Conservation (phyloP, 2,329 filamentous ascomycete genomes). For the Phaeosphaeria sp. region DNA sequence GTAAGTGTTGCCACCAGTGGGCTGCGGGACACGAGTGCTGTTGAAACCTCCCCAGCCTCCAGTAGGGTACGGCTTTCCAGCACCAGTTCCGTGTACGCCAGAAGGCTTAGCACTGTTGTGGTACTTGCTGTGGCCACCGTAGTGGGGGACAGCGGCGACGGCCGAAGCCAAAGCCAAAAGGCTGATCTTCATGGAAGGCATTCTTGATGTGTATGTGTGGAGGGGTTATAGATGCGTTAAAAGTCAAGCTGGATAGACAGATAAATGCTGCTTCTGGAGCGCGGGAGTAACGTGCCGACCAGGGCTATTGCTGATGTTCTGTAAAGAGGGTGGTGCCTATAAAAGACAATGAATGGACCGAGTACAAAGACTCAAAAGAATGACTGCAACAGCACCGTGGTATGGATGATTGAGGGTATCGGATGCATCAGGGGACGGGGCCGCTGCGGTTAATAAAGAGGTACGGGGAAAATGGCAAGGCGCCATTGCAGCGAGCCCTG, state of each 20-base stretch:
- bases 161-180: conserved; percentile 52
- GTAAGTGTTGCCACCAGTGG: conserved; percentile 26
- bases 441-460: conserved; percentile 35
- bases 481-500: conserved; percentile 9
- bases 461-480: conserved; percentile 16
- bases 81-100: conserved; percentile 28
- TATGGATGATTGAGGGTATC: conserved; percentile 32
- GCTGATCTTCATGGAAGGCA: conserved; percentile 48
- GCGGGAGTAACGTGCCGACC: conserved; percentile 48
- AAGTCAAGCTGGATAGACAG: conserved; percentile 18
- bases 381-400: conserved; percentile 44
- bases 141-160: conserved; percentile 49
- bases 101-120: conserved; percentile 28
- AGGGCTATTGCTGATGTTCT: conserved; percentile 49
- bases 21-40: conserved; percentile 26
- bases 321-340: conserved; percentile 44
- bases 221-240: conserved; percentile 18
- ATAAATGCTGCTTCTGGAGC: conserved; percentile 48
- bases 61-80: too few relatives aligned
- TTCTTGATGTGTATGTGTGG: conserved; percentile 22
- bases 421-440: conserved; percentile 32
- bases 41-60: conserved; percentile 38
- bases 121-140: conserved; percentile 35
- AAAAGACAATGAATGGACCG: conserved; percentile 47
- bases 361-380: conserved; percentile 52